phyloP scores from a whole-genome alignment of 208 protist species.

The Blastocrithidia nonstop region DNA sequence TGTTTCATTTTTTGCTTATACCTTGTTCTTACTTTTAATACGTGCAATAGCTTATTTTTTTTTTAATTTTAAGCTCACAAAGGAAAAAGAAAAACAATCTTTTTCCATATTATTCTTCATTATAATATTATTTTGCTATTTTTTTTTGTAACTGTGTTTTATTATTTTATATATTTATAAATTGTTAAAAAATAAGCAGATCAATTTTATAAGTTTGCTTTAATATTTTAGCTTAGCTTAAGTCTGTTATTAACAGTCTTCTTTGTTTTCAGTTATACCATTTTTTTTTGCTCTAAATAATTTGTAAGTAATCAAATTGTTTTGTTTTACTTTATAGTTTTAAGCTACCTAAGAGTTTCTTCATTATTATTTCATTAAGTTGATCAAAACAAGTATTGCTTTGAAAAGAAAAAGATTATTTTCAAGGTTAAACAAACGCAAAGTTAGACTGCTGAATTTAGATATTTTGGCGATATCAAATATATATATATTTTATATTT shows the following conservation, averaged over 20 bases:
- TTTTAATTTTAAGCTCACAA: neutral
- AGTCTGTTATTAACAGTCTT: neutral
- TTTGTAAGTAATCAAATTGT: too few relatives aligned
- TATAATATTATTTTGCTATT: slow-evolving; percentile 4
- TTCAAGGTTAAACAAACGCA: too few relatives aligned
- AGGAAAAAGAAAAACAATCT: slow-evolving; percentile 1
- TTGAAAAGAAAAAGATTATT: too few relatives aligned
- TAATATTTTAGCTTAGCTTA: neutral
- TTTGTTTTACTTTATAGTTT: too few relatives aligned
- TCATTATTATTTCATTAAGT: too few relatives aligned
- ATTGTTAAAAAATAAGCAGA: neutral
- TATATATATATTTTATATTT: too few relatives aligned
- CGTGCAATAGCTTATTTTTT: neutral
- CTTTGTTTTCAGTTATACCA: too few relatives aligned
- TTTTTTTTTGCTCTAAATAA: too few relatives aligned
- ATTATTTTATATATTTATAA: neutral
- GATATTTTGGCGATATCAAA: too few relatives aligned
- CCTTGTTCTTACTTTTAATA: slow-evolving; percentile 2
- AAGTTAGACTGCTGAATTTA: too few relatives aligned
- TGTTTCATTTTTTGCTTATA: neutral
- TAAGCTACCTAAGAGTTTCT: too few relatives aligned
- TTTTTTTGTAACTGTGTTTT: neutral
- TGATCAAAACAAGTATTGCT: too few relatives aligned
- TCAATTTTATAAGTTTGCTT: neutral
- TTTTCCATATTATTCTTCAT: neutral